Evolutionary conservation across 2,329 filamentous ascomycete species (phyloP).

Genomic region (Sclerotinia borealis): DNA sequence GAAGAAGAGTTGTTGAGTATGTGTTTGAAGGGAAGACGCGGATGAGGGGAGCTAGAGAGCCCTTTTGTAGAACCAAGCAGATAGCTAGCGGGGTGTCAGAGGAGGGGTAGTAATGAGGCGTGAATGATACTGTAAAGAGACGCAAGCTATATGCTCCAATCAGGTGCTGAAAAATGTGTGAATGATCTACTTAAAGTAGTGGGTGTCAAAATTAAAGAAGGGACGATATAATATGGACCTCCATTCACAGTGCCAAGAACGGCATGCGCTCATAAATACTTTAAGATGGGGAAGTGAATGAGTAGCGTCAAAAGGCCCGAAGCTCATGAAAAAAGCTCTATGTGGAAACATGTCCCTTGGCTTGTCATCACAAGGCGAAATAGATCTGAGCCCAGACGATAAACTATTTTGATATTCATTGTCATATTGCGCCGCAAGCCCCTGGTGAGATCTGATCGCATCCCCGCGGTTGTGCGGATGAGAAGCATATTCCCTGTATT

Average conservation of each 20-base stretch:
- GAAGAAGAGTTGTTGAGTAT: neutral
- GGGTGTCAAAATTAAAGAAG: neutral
- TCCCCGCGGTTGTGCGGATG: neutral
- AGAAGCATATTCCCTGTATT: constrained; percentile 3
- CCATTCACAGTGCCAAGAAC: neutral
- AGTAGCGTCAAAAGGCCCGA: constrained; percentile 1
- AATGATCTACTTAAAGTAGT: neutral
- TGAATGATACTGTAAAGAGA: neutral
- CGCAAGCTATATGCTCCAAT: too few relatives aligned
- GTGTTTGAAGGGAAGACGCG: neutral
- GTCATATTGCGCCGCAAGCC: neutral
- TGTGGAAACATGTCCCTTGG: constrained; percentile 1
- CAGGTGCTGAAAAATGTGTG: too few relatives aligned
- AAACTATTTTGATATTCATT: neutral
- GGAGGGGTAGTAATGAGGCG: neutral
- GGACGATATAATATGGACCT: neutral
- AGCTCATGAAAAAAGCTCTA: neutral
- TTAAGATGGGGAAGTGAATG: neutral
- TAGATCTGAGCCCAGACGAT: neutral
- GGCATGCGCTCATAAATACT: neutral
- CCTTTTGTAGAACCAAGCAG: neutral
- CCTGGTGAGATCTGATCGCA: constrained; percentile 10
- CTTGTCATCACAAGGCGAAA: constrained; percentile 8
- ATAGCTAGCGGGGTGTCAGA: neutral
- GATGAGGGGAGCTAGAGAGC: neutral